phyloP scores from a whole-genome alignment of 441 rosid species.

The Manihot esculenta region DNA sequence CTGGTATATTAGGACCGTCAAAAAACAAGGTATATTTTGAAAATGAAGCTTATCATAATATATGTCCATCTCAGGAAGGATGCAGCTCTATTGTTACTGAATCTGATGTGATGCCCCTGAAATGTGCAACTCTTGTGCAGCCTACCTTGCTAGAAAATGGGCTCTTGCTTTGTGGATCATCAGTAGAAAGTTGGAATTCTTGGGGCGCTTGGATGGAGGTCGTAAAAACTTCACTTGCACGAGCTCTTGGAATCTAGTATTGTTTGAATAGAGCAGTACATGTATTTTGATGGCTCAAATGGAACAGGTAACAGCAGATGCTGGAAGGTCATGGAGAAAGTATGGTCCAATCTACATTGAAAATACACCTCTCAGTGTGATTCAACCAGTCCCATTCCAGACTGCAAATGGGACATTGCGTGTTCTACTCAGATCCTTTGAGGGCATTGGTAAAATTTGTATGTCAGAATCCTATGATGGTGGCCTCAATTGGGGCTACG shows the following conservation, averaged over 20 bases:
- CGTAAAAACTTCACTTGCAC: constrained; percentile 4
- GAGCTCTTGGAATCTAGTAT: neutral
- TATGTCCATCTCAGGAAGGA: neutral
- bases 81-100: constrained; percentile 5
- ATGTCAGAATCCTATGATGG: constrained; percentile 78
- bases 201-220: constrained; percentile 85
- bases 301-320: constrained; percentile 63
- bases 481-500: constrained; percentile 74
- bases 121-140: constrained; percentile 34
- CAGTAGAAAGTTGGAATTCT: constrained; percentile 92
- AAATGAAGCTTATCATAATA: neutral
- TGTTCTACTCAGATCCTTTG: constrained; percentile 55
- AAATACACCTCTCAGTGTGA: constrained; percentile 71
- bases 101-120: constrained; percentile 12
- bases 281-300: neutral
- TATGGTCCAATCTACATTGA: constrained; percentile 71
- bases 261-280: neutral
- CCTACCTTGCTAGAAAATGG: constrained; percentile 78
- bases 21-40: constrained; percentile 69
- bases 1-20: constrained; percentile 84
- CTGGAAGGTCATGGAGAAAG: constrained; percentile 75
- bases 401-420: constrained; percentile 63
- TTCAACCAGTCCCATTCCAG: constrained; percentile 82
- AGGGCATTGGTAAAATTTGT: constrained; percentile 50
- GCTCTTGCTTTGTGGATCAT: constrained; percentile 77